Conservation (phyloP, 805 yeast genomes). For the Candida ponderosae region DNA sequence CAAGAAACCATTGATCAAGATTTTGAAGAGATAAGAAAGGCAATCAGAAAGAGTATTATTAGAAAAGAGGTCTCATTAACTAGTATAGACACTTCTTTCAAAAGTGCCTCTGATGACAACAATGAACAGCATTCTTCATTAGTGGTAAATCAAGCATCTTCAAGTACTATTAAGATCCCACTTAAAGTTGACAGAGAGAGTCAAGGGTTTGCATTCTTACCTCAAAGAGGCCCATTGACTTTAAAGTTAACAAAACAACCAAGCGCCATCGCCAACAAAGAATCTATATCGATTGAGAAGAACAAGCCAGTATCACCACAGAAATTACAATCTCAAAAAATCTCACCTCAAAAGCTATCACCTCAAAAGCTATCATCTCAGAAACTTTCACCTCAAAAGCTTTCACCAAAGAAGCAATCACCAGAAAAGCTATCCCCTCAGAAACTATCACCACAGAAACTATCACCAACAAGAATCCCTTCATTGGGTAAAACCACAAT, state of each 20-base stretch:
- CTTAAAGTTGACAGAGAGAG: constrained; percentile 19
- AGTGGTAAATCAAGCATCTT: constrained; percentile 9
- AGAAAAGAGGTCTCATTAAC: constrained; percentile 16
- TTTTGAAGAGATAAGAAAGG: constrained; percentile 40
- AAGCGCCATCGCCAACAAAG: constrained; percentile 7
- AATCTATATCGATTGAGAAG: constrained; percentile 13
- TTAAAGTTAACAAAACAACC: constrained; percentile 18
- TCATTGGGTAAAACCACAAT: background rate
- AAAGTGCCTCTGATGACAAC: constrained; percentile 14
- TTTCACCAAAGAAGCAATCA: background rate
- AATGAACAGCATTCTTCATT: constrained; percentile 9
- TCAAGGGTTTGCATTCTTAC: constrained; percentile 22
- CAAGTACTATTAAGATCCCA: constrained; percentile 9
- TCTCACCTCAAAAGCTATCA: constrained; percentile 3
- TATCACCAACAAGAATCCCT: background rate
- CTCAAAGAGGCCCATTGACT: constrained; percentile 21
- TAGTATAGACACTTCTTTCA: constrained; percentile 12
- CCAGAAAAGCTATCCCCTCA: background rate
- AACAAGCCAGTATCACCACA: constrained; percentile 3
- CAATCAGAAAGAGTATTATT: constrained; percentile 37
- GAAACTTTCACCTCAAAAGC: no score
- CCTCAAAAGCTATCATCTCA: background rate
- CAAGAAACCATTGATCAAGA: no score
- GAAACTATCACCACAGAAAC: background rate
- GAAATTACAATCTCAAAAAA: constrained; percentile 5